Percentiles rank a stretch among this genome's conserved stretches.
Evolutionary conservation across 179 eudicot genomes (phyloP).

Genomic region (Carnegiea gigantea): DNA sequence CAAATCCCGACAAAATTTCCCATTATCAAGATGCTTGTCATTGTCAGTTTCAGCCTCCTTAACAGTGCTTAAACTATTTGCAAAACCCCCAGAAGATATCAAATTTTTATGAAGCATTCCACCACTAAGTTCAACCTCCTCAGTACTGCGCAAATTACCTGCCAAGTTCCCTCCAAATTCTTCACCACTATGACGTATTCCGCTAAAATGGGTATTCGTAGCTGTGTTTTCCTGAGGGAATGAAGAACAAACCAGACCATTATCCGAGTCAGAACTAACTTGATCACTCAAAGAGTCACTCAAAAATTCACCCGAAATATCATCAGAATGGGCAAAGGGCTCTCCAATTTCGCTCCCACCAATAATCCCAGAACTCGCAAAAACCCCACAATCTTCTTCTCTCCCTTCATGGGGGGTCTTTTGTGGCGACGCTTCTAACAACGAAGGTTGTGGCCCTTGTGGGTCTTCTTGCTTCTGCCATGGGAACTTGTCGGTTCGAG

Average conservation of each 20-base stretch:
- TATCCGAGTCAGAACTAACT: slow-evolving; percentile 1
- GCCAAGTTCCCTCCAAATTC: not conserved
- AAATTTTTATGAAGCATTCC: not conserved
- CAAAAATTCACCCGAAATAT: slow-evolving; percentile 1
- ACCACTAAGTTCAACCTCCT: slow-evolving; percentile 19
- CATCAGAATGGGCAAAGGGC: not conserved
- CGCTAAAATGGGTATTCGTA: not conserved
- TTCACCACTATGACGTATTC: not conserved
- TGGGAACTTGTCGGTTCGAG: slow-evolving; percentile 49
- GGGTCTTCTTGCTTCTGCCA: slow-evolving; percentile 54
- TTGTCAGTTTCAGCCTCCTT: slow-evolving; percentile 17
- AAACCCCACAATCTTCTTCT: slow-evolving; percentile 1
- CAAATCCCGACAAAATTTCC: slow-evolving; percentile 7
- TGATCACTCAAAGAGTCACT: slow-evolving; percentile 8
- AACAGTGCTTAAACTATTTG: not conserved
- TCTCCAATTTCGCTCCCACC: slow-evolving; percentile 5
- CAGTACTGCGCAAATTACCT: not conserved
- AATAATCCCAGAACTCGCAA: not conserved
- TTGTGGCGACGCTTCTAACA: not conserved
- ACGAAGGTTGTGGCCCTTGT: slow-evolving; percentile 3
- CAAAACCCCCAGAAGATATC: slow-evolving; percentile 1
- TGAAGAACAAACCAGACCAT: slow-evolving; percentile 18
- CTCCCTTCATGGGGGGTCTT: slow-evolving; percentile 1
- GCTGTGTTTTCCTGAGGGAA: not conserved
- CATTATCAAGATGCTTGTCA: not conserved